phyloP scores from a whole-genome alignment of 106 monocot genomes.

The Acorus gramineus region DNA sequence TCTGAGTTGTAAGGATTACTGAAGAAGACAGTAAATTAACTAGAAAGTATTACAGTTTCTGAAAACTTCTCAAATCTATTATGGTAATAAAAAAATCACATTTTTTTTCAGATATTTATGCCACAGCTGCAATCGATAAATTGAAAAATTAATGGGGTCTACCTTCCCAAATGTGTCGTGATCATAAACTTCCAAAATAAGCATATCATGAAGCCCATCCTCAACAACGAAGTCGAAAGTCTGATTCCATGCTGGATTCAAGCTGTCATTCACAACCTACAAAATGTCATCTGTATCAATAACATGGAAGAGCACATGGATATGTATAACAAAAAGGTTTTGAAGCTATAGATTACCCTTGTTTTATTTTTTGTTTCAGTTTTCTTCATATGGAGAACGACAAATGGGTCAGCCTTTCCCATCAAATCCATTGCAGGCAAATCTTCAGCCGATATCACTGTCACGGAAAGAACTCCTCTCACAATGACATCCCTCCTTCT shows the following conservation, averaged over 20 bases:
- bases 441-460: constrained; percentile 84
- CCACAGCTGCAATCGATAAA: not conserved
- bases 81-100: too few species aligned
- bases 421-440: constrained; percentile 83
- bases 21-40: too few species aligned
- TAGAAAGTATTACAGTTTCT: not conserved
- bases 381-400: constrained; percentile 81
- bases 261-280: constrained; percentile 85
- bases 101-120: too few species aligned
- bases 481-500: constrained; percentile 80
- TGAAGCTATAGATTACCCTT: constrained; percentile 36
- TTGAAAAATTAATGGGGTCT: constrained; percentile 1
- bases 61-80: constrained; percentile 1
- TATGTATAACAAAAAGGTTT: not conserved
- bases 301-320: not conserved
- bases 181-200: constrained; percentile 89
- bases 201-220: constrained; percentile 97
- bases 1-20: too few species aligned
- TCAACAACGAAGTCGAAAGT: constrained; percentile 97
- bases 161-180: constrained; percentile 95
- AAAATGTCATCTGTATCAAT: constrained; percentile 3
- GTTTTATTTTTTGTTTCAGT: constrained; percentile 76
- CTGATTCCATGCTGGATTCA: constrained; percentile 93
- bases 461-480: constrained; percentile 90
- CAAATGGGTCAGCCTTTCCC: constrained; percentile 93